A percentile compares a stretch with the other conserved stretches of the same genome.
Conservation (phyloP, 805 yeast species). For the Candida schatavii region DNA sequence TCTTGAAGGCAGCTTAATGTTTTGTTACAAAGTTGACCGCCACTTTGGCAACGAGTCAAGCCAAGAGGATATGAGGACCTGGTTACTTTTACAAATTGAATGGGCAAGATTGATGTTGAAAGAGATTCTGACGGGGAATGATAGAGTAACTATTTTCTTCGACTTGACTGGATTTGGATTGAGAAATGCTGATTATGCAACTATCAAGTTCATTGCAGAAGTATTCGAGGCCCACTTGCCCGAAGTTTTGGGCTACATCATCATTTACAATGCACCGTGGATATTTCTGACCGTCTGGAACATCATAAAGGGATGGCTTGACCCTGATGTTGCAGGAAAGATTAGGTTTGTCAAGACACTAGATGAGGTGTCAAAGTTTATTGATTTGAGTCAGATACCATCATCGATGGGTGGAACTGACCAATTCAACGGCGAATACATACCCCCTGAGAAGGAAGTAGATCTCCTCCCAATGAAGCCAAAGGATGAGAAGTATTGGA, state of each 20-base stretch:
- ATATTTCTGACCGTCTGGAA: slow-evolving; percentile 90
- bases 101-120: slow-evolving; percentile 63
- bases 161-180: slow-evolving; percentile 77
- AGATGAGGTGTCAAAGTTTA: slow-evolving; percentile 59
- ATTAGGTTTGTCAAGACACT: slow-evolving; percentile 68
- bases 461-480: slow-evolving; percentile 33
- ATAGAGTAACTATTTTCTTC: slow-evolving; percentile 73
- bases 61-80: slow-evolving; percentile 63
- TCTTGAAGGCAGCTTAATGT: slow-evolving; percentile 66
- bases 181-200: slow-evolving; percentile 85
- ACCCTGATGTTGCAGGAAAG: slow-evolving; percentile 87
- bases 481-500: slow-evolving; percentile 37
- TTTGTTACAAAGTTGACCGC: slow-evolving; percentile 67
- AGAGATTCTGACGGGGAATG: slow-evolving; percentile 66
- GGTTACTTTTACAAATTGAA: slow-evolving; percentile 70
- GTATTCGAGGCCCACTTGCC: slow-evolving; percentile 95
- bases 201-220: slow-evolving; percentile 79
- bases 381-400: slow-evolving; percentile 57
- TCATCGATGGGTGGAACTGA: slow-evolving; percentile 67
- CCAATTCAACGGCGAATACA: slow-evolving; percentile 51
- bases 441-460: slow-evolving; percentile 51
- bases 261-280: slow-evolving; percentile 95
- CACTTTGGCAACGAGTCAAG: slow-evolving; percentile 47
- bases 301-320: slow-evolving; percentile 83
- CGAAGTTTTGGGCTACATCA: slow-evolving; percentile 76